A percentile compares a stretch with the other conserved stretches of the same genome.
Evolutionary conservation across 129 eudicot genomes (phyloP).

Genomic region (Arctium lappa): DNA sequence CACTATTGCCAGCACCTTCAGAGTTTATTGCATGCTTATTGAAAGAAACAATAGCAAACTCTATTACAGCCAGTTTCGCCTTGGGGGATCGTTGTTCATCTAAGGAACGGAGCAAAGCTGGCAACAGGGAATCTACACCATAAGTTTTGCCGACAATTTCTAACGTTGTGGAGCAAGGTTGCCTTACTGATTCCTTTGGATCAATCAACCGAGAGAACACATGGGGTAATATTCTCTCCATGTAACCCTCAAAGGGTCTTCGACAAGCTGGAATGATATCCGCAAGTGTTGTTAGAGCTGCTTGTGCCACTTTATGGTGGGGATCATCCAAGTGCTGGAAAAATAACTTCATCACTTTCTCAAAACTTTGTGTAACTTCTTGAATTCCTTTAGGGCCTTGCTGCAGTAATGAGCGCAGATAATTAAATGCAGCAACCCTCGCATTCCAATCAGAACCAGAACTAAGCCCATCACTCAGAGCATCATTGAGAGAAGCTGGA

Average conservation of each 20-base stretch:
- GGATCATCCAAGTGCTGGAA: conserved; percentile 96
- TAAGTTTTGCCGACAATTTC: conserved; percentile 84
- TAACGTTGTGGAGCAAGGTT: conserved; percentile 73
- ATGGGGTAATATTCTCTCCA: conserved; percentile 92
- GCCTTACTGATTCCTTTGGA: conserved; percentile 85
- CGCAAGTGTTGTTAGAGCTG: conserved; percentile 89
- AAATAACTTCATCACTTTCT: conserved; percentile 94
- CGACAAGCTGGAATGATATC: conserved; percentile 89
- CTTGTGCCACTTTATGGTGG: conserved; percentile 99
- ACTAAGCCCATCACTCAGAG: conserved; percentile 76
- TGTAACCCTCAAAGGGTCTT: conserved; percentile 90
- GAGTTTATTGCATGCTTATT: conserved; percentile 71
- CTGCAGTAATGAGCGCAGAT: conserved; percentile 65
- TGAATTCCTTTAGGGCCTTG: conserved; percentile 86
- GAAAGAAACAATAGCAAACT: conserved; percentile 76
- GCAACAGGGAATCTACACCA: conserved; percentile 83
- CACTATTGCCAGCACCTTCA: conserved; percentile 74
- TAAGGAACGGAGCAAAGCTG: conserved; percentile 89
- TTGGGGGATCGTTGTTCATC: conserved; percentile 98
- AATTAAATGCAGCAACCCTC: conserved; percentile 91
- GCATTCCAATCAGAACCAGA: conserved; percentile 93
- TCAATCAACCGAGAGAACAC: conserved; percentile 91
- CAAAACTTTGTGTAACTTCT: conserved; percentile 87
- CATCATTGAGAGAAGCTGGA: conserved; percentile 83
- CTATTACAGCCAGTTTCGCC: conserved; percentile 88